These are phyloP conservation scores for Dendrobium huoshanense DNA, from an alignment of 106 monocot species.

Conservation along the genomic window DNA sequence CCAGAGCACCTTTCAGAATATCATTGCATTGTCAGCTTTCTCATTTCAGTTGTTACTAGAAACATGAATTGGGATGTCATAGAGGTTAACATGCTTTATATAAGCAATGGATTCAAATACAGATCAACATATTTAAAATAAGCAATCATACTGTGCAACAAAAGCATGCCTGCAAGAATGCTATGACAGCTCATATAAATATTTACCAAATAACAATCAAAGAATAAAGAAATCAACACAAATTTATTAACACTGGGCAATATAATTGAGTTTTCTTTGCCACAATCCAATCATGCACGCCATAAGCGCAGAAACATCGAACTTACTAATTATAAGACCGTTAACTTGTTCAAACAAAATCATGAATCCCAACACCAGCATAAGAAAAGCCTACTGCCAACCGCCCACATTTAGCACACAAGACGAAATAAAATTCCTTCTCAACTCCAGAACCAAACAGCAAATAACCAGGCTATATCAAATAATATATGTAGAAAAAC, in stretches of 20 bases:
- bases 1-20: conserved; percentile 55
- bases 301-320: not conserved
- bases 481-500: not conserved
- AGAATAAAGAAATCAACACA: not conserved
- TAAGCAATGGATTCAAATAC: not conserved
- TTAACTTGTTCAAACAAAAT: not conserved
- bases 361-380: not conserved
- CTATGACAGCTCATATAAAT: not conserved
- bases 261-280: not conserved
- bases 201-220: not conserved
- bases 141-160: not conserved
- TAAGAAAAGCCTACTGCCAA: not conserved
- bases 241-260: not conserved
- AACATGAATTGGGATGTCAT: not conserved
- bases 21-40: not conserved
- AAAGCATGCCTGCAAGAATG: not conserved
- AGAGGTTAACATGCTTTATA: not conserved
- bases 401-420: not conserved
- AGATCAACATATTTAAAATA: not conserved
- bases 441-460: not conserved
- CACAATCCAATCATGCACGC: not conserved
- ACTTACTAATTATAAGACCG: not conserved
- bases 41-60: not conserved
- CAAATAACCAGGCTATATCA: not conserved
- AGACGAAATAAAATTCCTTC: not conserved